Percentiles rank a stretch among this genome's conserved stretches.
These are phyloP conservation scores for Astraeus odoratus DNA, from an alignment of 768 basidiomycete species.

Conservation along the genomic window DNA sequence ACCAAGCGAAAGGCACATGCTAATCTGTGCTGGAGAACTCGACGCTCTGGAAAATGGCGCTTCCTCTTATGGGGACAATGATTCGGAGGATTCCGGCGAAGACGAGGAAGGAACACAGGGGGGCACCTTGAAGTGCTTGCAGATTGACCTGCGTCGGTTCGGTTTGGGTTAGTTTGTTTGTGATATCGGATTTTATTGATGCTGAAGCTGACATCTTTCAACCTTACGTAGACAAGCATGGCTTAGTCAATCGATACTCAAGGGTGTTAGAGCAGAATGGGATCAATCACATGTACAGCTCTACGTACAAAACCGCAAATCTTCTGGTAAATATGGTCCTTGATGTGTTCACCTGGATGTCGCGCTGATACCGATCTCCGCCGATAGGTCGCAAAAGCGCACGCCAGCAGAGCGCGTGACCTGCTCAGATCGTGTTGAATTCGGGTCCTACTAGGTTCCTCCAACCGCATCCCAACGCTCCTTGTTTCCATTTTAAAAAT, in stretches of 20 bases:
- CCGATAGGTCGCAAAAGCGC: constrained; percentile 47
- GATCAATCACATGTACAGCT: constrained; percentile 81
- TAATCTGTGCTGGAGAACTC: constrained; percentile 66
- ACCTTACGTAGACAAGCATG: constrained; percentile 54
- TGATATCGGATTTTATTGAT: neutral
- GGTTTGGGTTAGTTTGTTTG: constrained; percentile 48
- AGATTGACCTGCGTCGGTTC: constrained; percentile 67
- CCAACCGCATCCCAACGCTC: neutral
- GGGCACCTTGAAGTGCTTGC: constrained; percentile 55
- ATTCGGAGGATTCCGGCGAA: constrained; percentile 31
- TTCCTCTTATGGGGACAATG: constrained; percentile 9
- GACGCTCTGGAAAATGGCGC: constrained; percentile 43
- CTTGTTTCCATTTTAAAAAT: neutral
- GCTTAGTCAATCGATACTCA: constrained; percentile 72
- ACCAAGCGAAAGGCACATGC: constrained; percentile 62
- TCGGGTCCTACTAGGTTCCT: neutral
- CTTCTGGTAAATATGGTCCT: constrained; percentile 44
- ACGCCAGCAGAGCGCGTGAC: constrained; percentile 49
- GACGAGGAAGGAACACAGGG: constrained; percentile 31
- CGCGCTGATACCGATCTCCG: neutral
- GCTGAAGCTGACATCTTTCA: constrained; percentile 4
- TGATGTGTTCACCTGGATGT: neutral
- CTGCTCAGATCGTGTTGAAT: constrained; percentile 46
- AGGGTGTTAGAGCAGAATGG: constrained; percentile 63
- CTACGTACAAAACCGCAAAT: constrained; percentile 80